These are phyloP conservation scores for Candida stauntonica DNA, from an alignment of 805 yeast species.

Conservation along the genomic window DNA sequence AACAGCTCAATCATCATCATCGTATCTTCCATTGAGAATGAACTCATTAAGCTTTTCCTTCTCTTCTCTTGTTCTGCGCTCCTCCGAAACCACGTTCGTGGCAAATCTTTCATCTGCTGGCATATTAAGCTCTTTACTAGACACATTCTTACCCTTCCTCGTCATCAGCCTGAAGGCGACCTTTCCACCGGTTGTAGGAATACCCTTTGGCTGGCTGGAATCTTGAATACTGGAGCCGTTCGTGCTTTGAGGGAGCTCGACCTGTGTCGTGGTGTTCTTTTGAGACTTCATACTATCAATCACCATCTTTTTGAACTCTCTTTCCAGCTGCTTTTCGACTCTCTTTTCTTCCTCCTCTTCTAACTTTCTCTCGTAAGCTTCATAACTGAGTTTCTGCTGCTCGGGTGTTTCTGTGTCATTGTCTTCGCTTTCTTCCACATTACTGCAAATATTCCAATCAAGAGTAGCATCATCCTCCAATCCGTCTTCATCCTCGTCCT, in stretches of 20 bases:
- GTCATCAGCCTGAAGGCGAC: conserved; percentile 53
- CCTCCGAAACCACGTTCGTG: conserved; percentile 45
- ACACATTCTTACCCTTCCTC: conserved; percentile 45
- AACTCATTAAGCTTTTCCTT: conserved; percentile 53
- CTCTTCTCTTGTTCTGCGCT: conserved; percentile 46
- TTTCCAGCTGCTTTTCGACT: conserved; percentile 50
- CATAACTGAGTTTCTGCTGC: conserved; percentile 32
- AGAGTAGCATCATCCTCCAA: conserved; percentile 20
- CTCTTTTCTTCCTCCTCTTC: conserved; percentile 39
- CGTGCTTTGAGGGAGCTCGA: conserved; percentile 18
- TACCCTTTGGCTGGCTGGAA: conserved; percentile 36
- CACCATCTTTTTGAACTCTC: conserved; percentile 49
- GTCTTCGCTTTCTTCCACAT: conserved; percentile 30
- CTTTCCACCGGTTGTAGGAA: conserved; percentile 8
- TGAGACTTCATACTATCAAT: conserved; percentile 43
- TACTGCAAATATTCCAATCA: conserved; percentile 18
- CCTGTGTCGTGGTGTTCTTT: conserved; percentile 6
- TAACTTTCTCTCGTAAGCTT: conserved; percentile 35
- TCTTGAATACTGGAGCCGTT: conserved; percentile 14
- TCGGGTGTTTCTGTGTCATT: conserved; percentile 27
- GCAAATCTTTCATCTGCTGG: conserved; percentile 56
- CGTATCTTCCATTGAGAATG: conserved; percentile 39
- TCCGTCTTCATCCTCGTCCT: conserved; percentile 20
- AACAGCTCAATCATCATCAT: conserved; percentile 20
- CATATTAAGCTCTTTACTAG: conserved; percentile 41